Percentiles rank a stretch among this genome's conserved stretches.
Conservation (phyloP, 169 alveolate species). For the Plasmodium billcollinsi region DNA sequence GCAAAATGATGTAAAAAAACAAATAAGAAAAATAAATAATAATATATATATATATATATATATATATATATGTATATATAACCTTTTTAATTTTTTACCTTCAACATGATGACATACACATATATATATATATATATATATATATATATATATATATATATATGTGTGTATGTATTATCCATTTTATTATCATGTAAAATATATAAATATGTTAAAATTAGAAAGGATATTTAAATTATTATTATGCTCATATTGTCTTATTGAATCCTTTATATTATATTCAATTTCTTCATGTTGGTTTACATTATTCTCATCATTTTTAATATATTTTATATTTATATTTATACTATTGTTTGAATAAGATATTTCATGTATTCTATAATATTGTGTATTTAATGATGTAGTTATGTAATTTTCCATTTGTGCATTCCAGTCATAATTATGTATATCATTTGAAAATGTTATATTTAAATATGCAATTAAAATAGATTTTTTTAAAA, state of each 20-base stretch:
- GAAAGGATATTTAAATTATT: constrained; percentile 49
- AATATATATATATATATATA: not conserved
- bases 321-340: constrained; percentile 13
- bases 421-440: constrained; percentile 54
- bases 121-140: not conserved
- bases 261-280: constrained; percentile 26
- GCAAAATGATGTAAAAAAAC: not conserved
- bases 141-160: not conserved
- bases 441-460: constrained; percentile 54
- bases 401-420: constrained; percentile 20
- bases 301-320: constrained; percentile 18
- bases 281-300: constrained; percentile 52
- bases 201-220: constrained; percentile 19
- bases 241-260: constrained; percentile 28
- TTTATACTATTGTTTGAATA: constrained; percentile 49
- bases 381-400: constrained; percentile 25
- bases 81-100: not conserved
- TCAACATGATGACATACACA: not conserved
- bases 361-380: constrained; percentile 21
- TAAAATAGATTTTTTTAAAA: constrained; percentile 47
- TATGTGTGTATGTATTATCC: not conserved
- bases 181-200: constrained; percentile 3
- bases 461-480: constrained; percentile 52
- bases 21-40: not conserved
- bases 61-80: not conserved